Conservation (phyloP, 768 basidiomycete species). For the Clitopilus passeckerianus region DNA sequence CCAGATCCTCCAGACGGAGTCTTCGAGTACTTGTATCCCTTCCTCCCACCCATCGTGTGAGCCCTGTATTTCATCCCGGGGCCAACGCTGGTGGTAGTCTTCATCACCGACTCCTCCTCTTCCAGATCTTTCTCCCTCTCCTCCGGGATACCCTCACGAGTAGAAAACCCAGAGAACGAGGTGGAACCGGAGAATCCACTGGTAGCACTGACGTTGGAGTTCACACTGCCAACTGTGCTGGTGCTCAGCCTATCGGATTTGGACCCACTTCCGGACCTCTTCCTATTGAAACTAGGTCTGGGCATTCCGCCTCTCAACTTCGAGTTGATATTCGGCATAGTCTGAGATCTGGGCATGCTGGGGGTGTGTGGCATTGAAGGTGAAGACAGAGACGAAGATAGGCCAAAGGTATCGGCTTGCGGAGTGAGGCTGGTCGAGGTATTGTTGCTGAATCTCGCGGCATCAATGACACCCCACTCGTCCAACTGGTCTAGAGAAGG, state of each 20-base stretch:
- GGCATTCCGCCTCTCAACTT: neutral
- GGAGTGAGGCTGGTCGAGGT: neutral
- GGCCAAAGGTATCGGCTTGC: neutral
- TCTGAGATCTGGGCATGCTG: neutral
- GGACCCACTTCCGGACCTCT: neutral
- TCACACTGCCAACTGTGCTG: neutral
- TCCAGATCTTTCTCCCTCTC: neutral
- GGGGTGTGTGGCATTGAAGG: neutral
- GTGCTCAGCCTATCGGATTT: neutral
- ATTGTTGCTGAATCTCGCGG: neutral
- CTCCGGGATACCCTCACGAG: neutral
- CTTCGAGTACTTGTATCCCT: neutral
- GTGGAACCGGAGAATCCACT: neutral
- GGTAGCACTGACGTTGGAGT: neutral
- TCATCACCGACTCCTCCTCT: neutral
- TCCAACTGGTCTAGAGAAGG: neutral
- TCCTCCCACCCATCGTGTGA: neutral
- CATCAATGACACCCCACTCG: neutral
- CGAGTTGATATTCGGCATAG: neutral
- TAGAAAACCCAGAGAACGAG: neutral
- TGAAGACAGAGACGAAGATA: neutral
- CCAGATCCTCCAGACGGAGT: neutral
- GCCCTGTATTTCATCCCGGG: neutral
- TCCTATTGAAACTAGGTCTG: neutral
- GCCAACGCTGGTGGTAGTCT: neutral